Evolutionary conservation across 805 yeast species (phyloP).

Genomic region (Hanseniaspora valbyensis): DNA sequence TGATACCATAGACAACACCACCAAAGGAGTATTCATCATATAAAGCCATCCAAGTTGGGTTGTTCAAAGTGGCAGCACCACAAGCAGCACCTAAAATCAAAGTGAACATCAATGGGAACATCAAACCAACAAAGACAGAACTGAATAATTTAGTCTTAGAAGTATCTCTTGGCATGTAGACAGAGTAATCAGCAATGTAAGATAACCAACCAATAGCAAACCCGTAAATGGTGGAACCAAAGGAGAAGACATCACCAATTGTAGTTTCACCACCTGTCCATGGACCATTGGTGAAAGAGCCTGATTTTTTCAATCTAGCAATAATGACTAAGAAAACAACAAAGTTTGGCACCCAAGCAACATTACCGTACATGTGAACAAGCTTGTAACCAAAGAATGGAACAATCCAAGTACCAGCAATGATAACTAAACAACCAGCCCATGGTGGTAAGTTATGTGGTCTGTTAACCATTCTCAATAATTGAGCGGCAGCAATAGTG

Average conservation of each 20-base stretch:
- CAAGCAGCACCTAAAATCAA: conserved; percentile 79
- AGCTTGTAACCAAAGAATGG: conserved; percentile 75
- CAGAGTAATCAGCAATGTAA: conserved; percentile 87
- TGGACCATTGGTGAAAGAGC: conserved; percentile 48
- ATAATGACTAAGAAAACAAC: conserved; percentile 65
- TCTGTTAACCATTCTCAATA: conserved; percentile 60
- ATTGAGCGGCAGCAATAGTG: conserved; percentile 78
- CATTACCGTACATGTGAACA: conserved; percentile 72
- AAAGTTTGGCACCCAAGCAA: conserved; percentile 77
- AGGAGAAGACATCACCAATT: conserved; percentile 68
- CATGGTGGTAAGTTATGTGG: conserved; percentile 59
- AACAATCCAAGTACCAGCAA: conserved; percentile 56
- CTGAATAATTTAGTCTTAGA: conserved; percentile 50
- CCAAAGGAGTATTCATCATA: conserved; percentile 54
- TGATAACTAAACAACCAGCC: conserved; percentile 75
- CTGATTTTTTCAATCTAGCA: conserved; percentile 58
- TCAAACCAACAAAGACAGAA: conserved; percentile 51
- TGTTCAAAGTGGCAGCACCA: conserved; percentile 53
- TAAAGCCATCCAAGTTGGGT: conserved; percentile 36
- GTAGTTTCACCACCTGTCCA: conserved; percentile 47
- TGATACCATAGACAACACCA: conserved; percentile 67
- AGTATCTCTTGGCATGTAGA: conserved; percentile 63
- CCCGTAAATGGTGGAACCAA: conserved; percentile 75
- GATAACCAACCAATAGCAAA: conserved; percentile 93
- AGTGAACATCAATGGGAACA: conserved; percentile 57